Evolutionary conservation across 495 filamentous ascomycete genomes (phyloP), one percentile per base, ranked within the genome.

Genomic region (Cercophora sp.): DNA sequence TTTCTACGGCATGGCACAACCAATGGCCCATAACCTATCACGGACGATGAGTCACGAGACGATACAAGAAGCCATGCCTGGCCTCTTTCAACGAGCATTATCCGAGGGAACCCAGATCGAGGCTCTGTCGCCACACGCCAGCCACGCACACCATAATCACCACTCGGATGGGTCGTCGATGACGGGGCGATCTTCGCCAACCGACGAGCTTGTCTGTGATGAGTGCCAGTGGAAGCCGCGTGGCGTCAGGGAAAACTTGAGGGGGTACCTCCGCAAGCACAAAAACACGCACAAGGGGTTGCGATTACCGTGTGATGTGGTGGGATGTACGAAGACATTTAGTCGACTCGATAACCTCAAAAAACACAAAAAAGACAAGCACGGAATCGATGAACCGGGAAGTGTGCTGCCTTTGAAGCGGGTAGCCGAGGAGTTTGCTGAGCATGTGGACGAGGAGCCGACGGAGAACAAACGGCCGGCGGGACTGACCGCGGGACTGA

Each of bases 341-440:
- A 74, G 69, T 24, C 64, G 73, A 5, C 59, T 65, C 5, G 73
- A 76, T 42, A 76, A 76, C 45, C 59, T 74, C 8, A 68, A 70
- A 29, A 67, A 69, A 15, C 73, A 76, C 45, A 62, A 61, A 19
- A 64, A 61, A 52, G 72, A 70, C 11, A 70, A 70, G 51, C 67
- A 70, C 39, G 60, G 62, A 11, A 63, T 69, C 36, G 66, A 69
- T 9, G 66, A 68, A 13, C 26, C 42, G 1, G 53, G 39, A 26
- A 54, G 53, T 15, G 26, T 56, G 45, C 15, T 58, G 40, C 55
- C 60, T 5, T 42, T 52, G n/a, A 67, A 64, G 31, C 51, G 57
- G 18, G 49, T 52, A 8, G 53, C 51, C 8, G 53, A 49, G 23
- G 52, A 59, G 11, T 51, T 49, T 16, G 50, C 19, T 1, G 54